Evolutionary conservation across 179 eudicot genomes (phyloP).

Genomic region (Camellia oleifera): DNA sequence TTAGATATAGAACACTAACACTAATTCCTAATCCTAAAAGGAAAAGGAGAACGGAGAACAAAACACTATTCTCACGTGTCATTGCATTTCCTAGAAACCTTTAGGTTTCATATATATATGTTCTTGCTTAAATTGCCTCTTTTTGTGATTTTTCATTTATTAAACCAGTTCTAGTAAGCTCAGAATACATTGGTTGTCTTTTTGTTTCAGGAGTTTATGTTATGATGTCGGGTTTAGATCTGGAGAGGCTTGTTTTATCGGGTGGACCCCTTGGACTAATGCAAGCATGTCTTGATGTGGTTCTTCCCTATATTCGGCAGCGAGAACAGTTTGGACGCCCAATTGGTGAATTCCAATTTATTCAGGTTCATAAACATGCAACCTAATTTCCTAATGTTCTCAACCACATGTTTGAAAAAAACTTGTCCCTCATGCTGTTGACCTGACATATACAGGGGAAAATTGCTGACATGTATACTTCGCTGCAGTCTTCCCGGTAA

Average conservation of each 20-base stretch:
- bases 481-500: constrained; percentile 91
- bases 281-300: constrained; percentile 97
- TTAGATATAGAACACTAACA: too few relatives aligned
- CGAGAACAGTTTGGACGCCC: constrained; percentile 97
- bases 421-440: constrained; percentile 8
- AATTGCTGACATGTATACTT: constrained; percentile 93
- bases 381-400: neutral
- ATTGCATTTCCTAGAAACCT: neutral
- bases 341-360: constrained; percentile 93
- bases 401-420: neutral
- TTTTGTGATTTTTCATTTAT: neutral
- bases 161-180: neutral
- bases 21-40: too few relatives aligned
- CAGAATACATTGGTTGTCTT: neutral
- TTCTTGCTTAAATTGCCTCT: neutral
- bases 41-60: too few relatives aligned
- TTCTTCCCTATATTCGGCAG: constrained; percentile 83
- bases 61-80: too few relatives aligned
- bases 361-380: constrained; percentile 56
- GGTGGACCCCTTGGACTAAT: constrained; percentile 93
- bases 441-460: constrained; percentile 68
- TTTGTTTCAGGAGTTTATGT: constrained; percentile 83
- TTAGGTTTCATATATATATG: neutral
- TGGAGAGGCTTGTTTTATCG: constrained; percentile 89
- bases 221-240: constrained; percentile 97